Percentiles rank a stretch among this genome's conserved stretches.
These are phyloP conservation scores for Teunomyces aglyptinius DNA, from an alignment of 805 yeast species.

Conservation along the genomic window DNA sequence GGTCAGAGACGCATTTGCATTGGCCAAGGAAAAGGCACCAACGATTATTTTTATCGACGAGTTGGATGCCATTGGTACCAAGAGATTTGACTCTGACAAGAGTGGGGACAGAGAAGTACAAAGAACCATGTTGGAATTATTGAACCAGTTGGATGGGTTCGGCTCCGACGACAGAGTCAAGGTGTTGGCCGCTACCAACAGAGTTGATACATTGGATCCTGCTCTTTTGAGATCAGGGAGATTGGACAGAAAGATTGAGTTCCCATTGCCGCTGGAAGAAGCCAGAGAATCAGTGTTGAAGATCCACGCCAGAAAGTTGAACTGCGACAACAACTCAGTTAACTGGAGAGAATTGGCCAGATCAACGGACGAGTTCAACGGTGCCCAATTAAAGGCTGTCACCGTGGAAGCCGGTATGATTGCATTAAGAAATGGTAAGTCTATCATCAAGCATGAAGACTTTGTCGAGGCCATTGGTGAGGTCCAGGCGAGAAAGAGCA, in stretches of 20 bases:
- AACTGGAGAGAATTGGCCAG: slow-evolving; percentile 99
- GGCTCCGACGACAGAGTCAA: slow-evolving; percentile 96
- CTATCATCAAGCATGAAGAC: slow-evolving; percentile 91
- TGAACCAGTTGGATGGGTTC: slow-evolving; percentile 77
- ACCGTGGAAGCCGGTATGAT: slow-evolving; percentile 99
- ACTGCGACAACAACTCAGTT: slow-evolving; percentile 77
- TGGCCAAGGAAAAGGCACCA: slow-evolving; percentile 48
- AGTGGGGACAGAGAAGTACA: slow-evolving; percentile 48
- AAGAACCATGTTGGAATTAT: slow-evolving; percentile 49
- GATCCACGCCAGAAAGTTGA: slow-evolving; percentile 96
- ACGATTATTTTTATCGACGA: slow-evolving; percentile 47
- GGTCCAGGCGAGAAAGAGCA: slow-evolving; percentile 95
- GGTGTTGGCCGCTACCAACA: slow-evolving; percentile 96
- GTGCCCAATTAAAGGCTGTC: slow-evolving; percentile 98
- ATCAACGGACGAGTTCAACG: slow-evolving; percentile 97
- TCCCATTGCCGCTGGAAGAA: slow-evolving; percentile 96
- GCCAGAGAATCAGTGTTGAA: slow-evolving; percentile 95
- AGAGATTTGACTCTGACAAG: slow-evolving; percentile 45
- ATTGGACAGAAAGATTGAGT: slow-evolving; percentile 96
- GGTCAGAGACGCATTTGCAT: slow-evolving; percentile 46
- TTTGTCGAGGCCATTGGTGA: slow-evolving; percentile 97
- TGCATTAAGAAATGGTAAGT: slow-evolving; percentile 93
- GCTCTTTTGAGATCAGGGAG: slow-evolving; percentile 98
- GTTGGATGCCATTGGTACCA: slow-evolving; percentile 47
- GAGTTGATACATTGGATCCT: slow-evolving; percentile 99